Conservation (phyloP, 768 basidiomycete genomes). For the Phanerochaete carnosa region DNA sequence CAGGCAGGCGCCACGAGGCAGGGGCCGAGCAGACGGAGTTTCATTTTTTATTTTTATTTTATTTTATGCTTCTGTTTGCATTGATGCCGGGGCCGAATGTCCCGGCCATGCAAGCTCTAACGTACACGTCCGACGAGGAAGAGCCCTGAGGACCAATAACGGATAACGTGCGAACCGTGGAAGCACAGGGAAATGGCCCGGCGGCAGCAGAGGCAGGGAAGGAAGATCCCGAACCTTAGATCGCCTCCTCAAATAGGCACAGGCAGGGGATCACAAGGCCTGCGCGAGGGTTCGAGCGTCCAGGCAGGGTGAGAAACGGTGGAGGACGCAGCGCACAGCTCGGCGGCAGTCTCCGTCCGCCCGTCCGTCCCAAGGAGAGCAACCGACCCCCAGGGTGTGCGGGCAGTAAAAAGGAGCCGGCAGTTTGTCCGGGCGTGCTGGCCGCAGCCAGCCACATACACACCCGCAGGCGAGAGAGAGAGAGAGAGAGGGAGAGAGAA, state of each 20-base stretch:
- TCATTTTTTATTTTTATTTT: too few species aligned
- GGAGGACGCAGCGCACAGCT: background rate
- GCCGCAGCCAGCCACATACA: background rate
- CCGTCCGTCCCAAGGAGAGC: background rate
- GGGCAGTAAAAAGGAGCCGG: background rate
- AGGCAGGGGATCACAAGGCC: constrained; percentile 8
- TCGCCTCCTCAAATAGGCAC: background rate
- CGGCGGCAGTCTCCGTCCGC: too few species aligned
- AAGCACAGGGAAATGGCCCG: constrained; percentile 5
- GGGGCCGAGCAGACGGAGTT: too few species aligned
- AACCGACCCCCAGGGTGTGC: background rate
- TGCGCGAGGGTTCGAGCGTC: background rate
- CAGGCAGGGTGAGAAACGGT: background rate
- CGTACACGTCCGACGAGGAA: too few species aligned
- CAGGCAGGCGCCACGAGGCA: too few species aligned
- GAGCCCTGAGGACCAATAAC: background rate
- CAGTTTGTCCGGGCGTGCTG: background rate
- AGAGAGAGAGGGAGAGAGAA: too few species aligned
- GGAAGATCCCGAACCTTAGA: constrained; percentile 11
- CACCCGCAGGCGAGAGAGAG: too few species aligned
- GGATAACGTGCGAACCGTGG: constrained; percentile 14
- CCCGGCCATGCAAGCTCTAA: too few species aligned
- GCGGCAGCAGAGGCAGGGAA: constrained; percentile 6
- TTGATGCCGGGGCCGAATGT: too few species aligned
- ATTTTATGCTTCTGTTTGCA: too few species aligned